phyloP scores from a whole-genome alignment of 2,329 filamentous ascomycete species.

The Chrysoporthe cubensis region DNA sequence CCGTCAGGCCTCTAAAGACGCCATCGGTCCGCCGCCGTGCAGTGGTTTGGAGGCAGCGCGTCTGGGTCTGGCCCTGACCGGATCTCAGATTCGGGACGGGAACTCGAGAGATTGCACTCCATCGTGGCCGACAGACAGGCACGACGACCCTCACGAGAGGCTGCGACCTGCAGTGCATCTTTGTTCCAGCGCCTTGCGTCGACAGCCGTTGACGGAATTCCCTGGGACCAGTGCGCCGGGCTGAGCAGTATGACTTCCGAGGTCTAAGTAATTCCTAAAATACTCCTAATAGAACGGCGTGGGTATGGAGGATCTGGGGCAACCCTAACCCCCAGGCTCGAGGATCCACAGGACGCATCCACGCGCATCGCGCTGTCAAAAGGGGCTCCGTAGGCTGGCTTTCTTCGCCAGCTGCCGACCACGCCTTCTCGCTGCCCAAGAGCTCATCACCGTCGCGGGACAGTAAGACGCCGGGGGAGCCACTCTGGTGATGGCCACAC shows the following conservation, averaged over 20 bases:
- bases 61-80: neutral
- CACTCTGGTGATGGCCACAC: neutral
- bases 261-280: too few species aligned
- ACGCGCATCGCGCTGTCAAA: neutral
- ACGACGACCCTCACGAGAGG: neutral
- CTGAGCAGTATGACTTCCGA: too few species aligned
- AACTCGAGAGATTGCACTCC: neutral
- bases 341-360: too few species aligned
- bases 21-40: slow-evolving; percentile 39
- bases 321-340: neutral
- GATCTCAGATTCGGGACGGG: too few species aligned
- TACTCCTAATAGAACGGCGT: too few species aligned
- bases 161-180: neutral
- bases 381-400: neutral
- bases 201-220: neutral
- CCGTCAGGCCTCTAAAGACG: slow-evolving; percentile 43
- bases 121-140: neutral
- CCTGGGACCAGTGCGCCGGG: neutral
- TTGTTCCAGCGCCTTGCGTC: neutral
- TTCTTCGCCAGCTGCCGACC: neutral
- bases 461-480: too few species aligned
- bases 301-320: neutral
- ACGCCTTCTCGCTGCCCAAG: neutral
- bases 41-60: slow-evolving; percentile 34
- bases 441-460: neutral